Conservation (phyloP, 2,329 filamentous ascomycete genomes). For the Orbilia javanica region DNA sequence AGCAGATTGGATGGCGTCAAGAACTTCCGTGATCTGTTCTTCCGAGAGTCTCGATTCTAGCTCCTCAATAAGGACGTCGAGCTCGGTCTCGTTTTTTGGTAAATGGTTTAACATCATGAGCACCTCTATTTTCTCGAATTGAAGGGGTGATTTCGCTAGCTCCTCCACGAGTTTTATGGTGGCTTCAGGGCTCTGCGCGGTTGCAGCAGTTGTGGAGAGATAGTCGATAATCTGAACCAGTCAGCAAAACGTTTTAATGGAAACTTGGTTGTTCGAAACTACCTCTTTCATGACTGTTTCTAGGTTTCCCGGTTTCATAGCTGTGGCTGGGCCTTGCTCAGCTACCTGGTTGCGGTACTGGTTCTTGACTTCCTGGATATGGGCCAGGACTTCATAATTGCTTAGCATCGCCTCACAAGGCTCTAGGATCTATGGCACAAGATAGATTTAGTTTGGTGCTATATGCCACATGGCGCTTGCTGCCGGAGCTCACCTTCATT, state of each 20-base stretch:
- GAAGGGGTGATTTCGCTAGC: conserved; percentile 69
- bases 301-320: conserved; percentile 68
- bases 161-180: conserved; percentile 71
- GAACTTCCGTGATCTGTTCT: conserved; percentile 72
- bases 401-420: conserved; percentile 77
- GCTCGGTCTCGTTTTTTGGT: conserved; percentile 71
- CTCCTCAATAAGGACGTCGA: conserved; percentile 76
- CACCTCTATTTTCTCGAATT: conserved; percentile 76
- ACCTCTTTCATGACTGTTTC: conserved; percentile 77
- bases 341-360: conserved; percentile 66
- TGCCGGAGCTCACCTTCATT: conserved; percentile 2
- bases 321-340: conserved; percentile 61
- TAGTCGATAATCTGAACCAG: conserved; percentile 72
- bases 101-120: conserved; percentile 77
- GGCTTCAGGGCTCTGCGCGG: conserved; percentile 70
- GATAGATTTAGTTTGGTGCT: not conserved
- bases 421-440: conserved; percentile 72
- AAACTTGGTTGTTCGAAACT: conserved; percentile 58
- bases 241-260: not conserved
- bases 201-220: conserved; percentile 70
- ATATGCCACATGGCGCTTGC: not conserved
- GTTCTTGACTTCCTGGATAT: conserved; percentile 72
- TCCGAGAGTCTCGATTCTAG: conserved; percentile 73
- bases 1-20: conserved; percentile 67
- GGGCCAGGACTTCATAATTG: conserved; percentile 79